A percentile compares a stretch with the other conserved stretches of the same genome.
Conservation (phyloP, 305 asterid genomes). For the Fraxinus ornus region DNA sequence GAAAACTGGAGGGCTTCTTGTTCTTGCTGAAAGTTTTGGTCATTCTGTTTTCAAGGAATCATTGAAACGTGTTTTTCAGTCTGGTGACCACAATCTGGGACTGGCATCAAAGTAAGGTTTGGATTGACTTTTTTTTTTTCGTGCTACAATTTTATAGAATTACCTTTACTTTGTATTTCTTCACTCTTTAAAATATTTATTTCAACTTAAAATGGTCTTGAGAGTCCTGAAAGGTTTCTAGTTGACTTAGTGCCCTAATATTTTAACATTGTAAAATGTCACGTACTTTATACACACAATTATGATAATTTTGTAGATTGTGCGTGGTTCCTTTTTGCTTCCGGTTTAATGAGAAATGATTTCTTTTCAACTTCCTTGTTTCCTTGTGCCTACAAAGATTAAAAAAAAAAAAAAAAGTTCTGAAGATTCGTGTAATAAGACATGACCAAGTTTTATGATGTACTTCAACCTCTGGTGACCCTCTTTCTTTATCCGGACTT, state of each 20-base stretch:
- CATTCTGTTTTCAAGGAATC: constrained; percentile 97
- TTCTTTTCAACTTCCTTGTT: neutral
- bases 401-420: neutral
- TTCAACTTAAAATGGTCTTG: constrained; percentile 2
- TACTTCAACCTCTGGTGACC: neutral
- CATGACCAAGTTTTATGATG: neutral
- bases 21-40: constrained; percentile 97
- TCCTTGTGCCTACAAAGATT: neutral
- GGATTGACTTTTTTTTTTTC: constrained; percentile 17
- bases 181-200: neutral
- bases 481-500: neutral
- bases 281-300: neutral
- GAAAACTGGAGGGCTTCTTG: constrained; percentile 94
- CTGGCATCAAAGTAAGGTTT: constrained; percentile 87
- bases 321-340: neutral
- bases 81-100: constrained; percentile 82
- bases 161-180: constrained; percentile 9
- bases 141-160: constrained; percentile 5
- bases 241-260: neutral
- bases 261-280: neutral
- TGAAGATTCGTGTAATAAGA: neutral
- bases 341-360: neutral
- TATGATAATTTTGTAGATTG: neutral
- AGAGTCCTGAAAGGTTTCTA: constrained; percentile 9
- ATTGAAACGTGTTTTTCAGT: constrained; percentile 66